These are phyloP conservation scores for Cerrena zonata DNA, from an alignment of 1,284 basidiomycete genomes.

Conservation along the genomic window DNA sequence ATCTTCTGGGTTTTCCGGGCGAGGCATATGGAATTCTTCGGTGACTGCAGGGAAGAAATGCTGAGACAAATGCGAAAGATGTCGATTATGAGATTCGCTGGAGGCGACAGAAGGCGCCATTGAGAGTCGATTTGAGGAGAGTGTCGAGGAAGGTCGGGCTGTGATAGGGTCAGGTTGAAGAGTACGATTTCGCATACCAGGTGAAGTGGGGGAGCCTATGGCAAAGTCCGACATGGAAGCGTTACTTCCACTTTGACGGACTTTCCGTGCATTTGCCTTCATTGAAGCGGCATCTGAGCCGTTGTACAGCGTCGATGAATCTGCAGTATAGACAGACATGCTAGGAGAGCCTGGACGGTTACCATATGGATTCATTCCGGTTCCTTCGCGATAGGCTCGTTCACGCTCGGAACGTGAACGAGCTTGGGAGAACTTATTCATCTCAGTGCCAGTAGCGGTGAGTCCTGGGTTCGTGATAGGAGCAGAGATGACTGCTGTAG, in stretches of 20 bases:
- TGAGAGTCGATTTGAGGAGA: conserved; percentile 44
- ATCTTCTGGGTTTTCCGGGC: conserved; percentile 67
- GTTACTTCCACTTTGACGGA: conserved; percentile 47
- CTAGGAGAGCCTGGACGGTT: conserved; percentile 43
- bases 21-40: conserved; percentile 69
- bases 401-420: conserved; percentile 50
- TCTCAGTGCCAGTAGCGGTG: conserved; percentile 60
- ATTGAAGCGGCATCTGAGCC: conserved; percentile 30
- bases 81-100: conserved; percentile 43
- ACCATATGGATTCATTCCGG: conserved; percentile 7
- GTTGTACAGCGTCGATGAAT: conserved; percentile 54
- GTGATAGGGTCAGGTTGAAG: conserved; percentile 6
- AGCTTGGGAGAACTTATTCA: conserved; percentile 52
- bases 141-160: conserved; percentile 20
- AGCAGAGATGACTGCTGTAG: conserved; percentile 50
- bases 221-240: conserved; percentile 23
- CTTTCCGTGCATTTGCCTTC: conserved; percentile 28
- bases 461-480: conserved; percentile 75
- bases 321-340: conserved; percentile 47
- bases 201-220: conserved; percentile 33
- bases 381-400: conserved; percentile 33
- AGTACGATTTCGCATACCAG: conserved; percentile 14
- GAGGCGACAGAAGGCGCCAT: conserved; percentile 53
- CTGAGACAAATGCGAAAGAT: conserved; percentile 50
- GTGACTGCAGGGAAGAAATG: conserved; percentile 44